These are phyloP conservation scores for Akanthomyces muscarius DNA, from an alignment of 2,329 filamentous ascomycete genomes.

Conservation along the genomic window DNA sequence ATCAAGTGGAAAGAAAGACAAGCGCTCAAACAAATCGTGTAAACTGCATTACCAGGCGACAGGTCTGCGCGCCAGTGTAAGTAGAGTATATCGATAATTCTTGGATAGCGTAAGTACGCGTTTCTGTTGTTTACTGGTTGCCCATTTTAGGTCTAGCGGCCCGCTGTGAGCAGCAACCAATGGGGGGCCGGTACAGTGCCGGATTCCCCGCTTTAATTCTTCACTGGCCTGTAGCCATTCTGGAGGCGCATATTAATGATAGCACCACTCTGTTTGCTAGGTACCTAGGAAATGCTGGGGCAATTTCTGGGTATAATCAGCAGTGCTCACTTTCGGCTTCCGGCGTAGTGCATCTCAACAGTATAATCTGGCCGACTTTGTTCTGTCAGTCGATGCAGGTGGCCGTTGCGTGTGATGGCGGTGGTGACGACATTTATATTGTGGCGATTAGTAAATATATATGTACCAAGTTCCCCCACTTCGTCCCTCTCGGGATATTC, in stretches of 20 bases:
- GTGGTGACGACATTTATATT: conserved; percentile 2
- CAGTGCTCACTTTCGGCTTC: not conserved
- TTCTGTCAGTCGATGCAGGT: not conserved
- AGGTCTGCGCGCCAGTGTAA: conserved; percentile 2
- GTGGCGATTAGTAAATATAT: not conserved
- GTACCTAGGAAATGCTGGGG: not conserved
- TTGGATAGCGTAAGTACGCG: conserved; percentile 24
- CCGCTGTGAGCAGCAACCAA: not conserved
- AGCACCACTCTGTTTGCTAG: conserved; percentile 1
- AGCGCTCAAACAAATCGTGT: conserved; percentile 15
- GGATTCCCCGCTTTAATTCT: not conserved
- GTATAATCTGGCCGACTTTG: not conserved
- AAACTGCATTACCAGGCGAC: not conserved
- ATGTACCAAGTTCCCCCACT: conserved; percentile 9
- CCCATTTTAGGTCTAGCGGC: conserved; percentile 33
- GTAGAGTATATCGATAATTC: conserved; percentile 8
- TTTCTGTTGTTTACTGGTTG: conserved; percentile 41
- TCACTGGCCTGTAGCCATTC: not conserved
- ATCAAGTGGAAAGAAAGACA: conserved; percentile 9
- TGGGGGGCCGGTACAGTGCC: not conserved
- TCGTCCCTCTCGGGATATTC: not conserved
- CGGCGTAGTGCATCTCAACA: not conserved
- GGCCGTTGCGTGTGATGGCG: not conserved
- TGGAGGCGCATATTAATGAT: not conserved
- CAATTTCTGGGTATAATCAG: not conserved